These are phyloP conservation scores for Arthrobotrys conoides DNA, from an alignment of 2,329 filamentous ascomycete genomes.

Conservation along the genomic window DNA sequence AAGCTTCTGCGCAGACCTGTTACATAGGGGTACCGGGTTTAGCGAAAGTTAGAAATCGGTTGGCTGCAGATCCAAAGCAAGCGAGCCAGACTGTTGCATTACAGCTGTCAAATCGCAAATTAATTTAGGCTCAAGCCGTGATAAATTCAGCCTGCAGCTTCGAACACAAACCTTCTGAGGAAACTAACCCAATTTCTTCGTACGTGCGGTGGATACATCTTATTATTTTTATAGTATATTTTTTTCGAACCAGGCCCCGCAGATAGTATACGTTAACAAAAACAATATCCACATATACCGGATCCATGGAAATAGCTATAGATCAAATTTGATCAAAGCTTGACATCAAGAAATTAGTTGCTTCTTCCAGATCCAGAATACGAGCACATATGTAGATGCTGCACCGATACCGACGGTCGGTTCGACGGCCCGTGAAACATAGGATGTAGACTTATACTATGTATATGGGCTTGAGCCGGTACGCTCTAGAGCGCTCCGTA, in stretches of 20 bases:
- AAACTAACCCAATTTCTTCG: neutral
- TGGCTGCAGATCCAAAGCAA: neutral
- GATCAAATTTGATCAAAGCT: neutral
- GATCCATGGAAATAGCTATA: no score
- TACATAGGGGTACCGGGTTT: no score
- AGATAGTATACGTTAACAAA: neutral
- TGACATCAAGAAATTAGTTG: constrained; percentile 23
- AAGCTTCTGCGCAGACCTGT: no score
- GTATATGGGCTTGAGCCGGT: neutral
- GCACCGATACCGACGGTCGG: constrained; percentile 7
- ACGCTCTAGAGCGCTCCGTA: neutral
- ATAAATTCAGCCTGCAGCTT: neutral
- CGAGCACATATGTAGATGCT: neutral
- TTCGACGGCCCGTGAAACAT: constrained; percentile 16
- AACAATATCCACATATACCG: neutral
- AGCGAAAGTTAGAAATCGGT: constrained; percentile 7
- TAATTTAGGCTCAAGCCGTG: neutral
- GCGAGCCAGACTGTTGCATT: constrained; percentile 4
- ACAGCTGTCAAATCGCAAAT: no score
- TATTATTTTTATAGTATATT: no score
- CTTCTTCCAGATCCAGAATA: constrained; percentile 8
- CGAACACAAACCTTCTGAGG: neutral
- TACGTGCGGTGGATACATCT: neutral
- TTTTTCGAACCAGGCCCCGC: no score
- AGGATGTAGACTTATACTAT: neutral